A percentile compares a stretch with the other conserved stretches of the same genome.
phyloP scores from a whole-genome alignment of 257 asterid species.

The Handroanthus guayacan region DNA sequence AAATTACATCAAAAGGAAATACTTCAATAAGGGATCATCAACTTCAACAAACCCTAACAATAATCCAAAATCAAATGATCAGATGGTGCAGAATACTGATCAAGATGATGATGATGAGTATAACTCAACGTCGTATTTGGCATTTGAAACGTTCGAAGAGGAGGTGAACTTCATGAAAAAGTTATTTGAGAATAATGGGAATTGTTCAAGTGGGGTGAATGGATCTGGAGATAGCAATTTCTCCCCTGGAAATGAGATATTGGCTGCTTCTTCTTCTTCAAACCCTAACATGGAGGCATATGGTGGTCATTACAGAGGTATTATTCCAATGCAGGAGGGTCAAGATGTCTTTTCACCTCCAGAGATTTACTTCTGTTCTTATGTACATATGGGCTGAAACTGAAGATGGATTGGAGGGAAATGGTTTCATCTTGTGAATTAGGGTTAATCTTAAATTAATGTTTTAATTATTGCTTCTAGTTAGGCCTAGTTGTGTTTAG shows the following conservation, averaged over 20 bases:
- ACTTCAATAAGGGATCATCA: constrained; percentile 25
- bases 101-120: constrained; percentile 24
- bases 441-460: too few relatives aligned
- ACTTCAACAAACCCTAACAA: neutral
- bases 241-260: neutral
- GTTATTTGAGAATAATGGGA: constrained; percentile 44
- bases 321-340: constrained; percentile 4
- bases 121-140: constrained; percentile 43
- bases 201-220: neutral
- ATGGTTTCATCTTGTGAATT: neutral
- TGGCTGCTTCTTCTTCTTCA: neutral
- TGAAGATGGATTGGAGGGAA: constrained; percentile 42
- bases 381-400: constrained; percentile 20
- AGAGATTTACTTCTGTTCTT: constrained; percentile 39
- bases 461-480: too few relatives aligned
- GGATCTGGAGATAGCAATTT: neutral
- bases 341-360: constrained; percentile 10
- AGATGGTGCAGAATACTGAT: neutral
- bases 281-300: constrained; percentile 10
- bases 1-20: constrained; percentile 57
- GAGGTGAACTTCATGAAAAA: constrained; percentile 62
- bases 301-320: neutral
- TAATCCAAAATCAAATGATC: neutral
- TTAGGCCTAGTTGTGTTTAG: too few relatives aligned
- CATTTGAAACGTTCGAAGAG: constrained; percentile 52